These are phyloP conservation scores for Herpetospermum pedunculosum DNA, from an alignment of 306 rosid species.

Conservation along the genomic window DNA sequence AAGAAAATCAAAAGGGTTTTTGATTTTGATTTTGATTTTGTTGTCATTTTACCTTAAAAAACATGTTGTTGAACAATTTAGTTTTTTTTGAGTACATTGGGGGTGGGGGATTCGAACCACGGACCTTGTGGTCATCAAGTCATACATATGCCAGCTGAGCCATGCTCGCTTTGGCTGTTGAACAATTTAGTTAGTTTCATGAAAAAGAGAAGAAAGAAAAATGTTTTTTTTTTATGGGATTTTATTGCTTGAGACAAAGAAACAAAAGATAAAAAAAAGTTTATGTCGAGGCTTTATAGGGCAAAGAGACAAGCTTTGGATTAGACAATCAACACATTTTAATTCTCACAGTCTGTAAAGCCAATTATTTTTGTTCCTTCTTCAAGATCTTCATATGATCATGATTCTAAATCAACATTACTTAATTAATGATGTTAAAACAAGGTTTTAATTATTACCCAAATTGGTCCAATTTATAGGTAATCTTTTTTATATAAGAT, in stretches of 20 bases:
- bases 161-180: too few relatives aligned
- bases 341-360: not conserved
- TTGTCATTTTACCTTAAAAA: not conserved
- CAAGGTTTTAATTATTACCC: not conserved
- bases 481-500: too few relatives aligned
- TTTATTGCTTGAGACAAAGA: not conserved
- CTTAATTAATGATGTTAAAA: too few relatives aligned
- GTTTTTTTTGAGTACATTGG: too few relatives aligned
- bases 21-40: not conserved
- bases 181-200: not conserved
- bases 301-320: not conserved
- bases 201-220: not conserved
- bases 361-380: not conserved
- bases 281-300: not conserved
- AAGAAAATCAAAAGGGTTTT: not conserved
- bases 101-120: too few relatives aligned
- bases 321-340: slow-evolving; percentile 1
- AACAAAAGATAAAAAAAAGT: not conserved
- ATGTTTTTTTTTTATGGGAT: not conserved
- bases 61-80: too few relatives aligned
- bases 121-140: too few relatives aligned
- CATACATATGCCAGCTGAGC: too few relatives aligned
- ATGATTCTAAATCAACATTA: not conserved
- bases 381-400: not conserved
- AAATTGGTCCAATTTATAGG: too few relatives aligned